Base-by-base conservation (phyloP, 192 early-diverging fungal species). In the Coemansia sp. region DNA sequence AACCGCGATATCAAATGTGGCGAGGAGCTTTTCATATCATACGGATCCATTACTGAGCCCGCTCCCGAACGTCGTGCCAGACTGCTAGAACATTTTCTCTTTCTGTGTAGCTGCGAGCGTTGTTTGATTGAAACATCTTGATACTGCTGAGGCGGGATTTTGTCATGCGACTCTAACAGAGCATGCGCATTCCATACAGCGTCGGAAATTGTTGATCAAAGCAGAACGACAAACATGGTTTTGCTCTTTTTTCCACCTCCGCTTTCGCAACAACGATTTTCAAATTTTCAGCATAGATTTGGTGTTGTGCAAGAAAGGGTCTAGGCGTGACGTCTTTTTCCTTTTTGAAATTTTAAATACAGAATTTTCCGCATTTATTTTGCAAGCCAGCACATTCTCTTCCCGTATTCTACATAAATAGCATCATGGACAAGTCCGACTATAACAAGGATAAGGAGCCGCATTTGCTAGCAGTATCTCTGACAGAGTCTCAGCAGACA, bases 11-110 rank as follows among this genome's bases (percentile, higher is more conserved):
- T 86, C 27, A 39, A 59, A 5, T 23, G 69, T 21, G 84, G 78
- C 13, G 82, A 86, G 12, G 86, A 88, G 60, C 73, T 83, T 25
- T 83, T 81, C 47, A 86, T 88, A 15, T 77, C 82, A 0, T 88
- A 88, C 54, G 87, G 87, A 11, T 80, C 75, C 27, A 73, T 86
- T 15, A 50, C 69, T 12, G 76, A 73, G 11, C 39, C 62, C 0
- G 50, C 72, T 9, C 24, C 52, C 1, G 81, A 80, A 11, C 60
- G 87, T 21, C 66, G 71, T 19, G 19, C 17, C 3, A 63, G 85
- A 24, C 58, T 88, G 7, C 49, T 57, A 3, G 76, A 85, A n/a
- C 61, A 85, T 57, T 88, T 85, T 30, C 81, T 85, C 50, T 88
- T 88, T 57, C 42, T 46, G 19, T 88, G 87, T 43, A 49, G 59